Evolutionary conservation across 2,329 filamentous ascomycete genomes (phyloP).

Genomic region (Fusarium lateritium): DNA sequence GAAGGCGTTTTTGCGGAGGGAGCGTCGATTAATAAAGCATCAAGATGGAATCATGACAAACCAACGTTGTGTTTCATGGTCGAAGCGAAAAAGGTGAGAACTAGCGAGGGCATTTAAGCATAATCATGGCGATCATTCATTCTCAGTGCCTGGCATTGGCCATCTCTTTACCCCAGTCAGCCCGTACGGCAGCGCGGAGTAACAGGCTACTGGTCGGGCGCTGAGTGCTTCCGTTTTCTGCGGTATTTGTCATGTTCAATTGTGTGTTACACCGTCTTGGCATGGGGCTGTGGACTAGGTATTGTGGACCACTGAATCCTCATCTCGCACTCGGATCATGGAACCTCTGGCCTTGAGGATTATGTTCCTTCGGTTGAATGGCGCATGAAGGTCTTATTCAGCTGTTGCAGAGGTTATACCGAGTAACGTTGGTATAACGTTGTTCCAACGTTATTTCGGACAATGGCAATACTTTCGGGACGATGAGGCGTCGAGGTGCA

Average conservation of each 20-base stretch:
- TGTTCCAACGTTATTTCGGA: neutral
- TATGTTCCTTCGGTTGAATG: neutral
- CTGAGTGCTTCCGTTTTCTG: neutral
- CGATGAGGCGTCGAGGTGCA: too few relatives aligned
- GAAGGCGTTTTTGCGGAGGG: too few relatives aligned
- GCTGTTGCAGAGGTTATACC: neutral
- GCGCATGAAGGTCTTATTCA: neutral
- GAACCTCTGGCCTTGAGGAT: neutral
- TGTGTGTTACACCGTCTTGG: constrained; percentile 37
- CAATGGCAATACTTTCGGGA: neutral
- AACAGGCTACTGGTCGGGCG: neutral
- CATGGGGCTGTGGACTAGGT: neutral
- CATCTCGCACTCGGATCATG: too few relatives aligned
- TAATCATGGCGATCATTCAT: neutral
- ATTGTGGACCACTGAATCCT: neutral
- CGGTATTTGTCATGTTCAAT: constrained; percentile 39
- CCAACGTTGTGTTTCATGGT: neutral
- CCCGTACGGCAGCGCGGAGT: neutral
- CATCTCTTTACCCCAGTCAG: neutral
- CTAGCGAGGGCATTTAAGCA: constrained; percentile 14
- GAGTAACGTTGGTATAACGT: neutral
- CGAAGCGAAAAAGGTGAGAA: constrained; percentile 4
- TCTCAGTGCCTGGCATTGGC: neutral
- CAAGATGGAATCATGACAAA: neutral
- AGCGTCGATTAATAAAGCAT: too few relatives aligned